Evolutionary conservation across 768 basidiomycete genomes (phyloP).

Genomic region (Suillus bovinus): DNA sequence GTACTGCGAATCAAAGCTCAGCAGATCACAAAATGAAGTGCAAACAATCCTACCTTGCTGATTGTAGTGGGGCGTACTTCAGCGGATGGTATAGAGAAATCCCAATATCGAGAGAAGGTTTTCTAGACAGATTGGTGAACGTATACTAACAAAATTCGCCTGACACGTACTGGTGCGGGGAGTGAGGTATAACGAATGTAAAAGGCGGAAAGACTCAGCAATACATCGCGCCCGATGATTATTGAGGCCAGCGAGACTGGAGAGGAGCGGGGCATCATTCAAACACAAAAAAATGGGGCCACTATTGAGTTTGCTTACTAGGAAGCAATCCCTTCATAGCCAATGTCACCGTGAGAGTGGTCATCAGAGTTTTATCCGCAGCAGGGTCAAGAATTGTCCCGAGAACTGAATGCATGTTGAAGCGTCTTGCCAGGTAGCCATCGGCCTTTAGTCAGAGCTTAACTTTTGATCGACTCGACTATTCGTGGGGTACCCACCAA

Average conservation of each 20-base stretch:
- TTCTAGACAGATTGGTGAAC: constrained; percentile 49
- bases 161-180: constrained; percentile 66
- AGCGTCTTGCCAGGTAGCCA: constrained; percentile 86
- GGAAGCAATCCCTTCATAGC: constrained; percentile 85
- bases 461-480: constrained; percentile 11
- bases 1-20: constrained; percentile 47
- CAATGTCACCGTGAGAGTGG: constrained; percentile 86
- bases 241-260: constrained; percentile 83
- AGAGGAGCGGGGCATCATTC: not conserved
- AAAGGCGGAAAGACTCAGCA: constrained; percentile 86
- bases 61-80: constrained; percentile 93
- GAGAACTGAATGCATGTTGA: constrained; percentile 86
- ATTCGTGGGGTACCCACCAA: constrained; percentile 52
- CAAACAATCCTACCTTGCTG: constrained; percentile 64
- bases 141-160: constrained; percentile 2
- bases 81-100: constrained; percentile 92
- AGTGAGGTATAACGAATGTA: constrained; percentile 91
- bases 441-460: constrained; percentile 61
- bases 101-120: constrained; percentile 94
- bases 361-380: constrained; percentile 95
- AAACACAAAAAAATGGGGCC: not conserved
- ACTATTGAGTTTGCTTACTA: constrained; percentile 44
- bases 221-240: constrained; percentile 87
- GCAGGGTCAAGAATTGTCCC: constrained; percentile 97
- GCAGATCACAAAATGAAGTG: constrained; percentile 4